Conservation (phyloP, 2,329 filamentous ascomycete species). For the Septoria linicola region DNA sequence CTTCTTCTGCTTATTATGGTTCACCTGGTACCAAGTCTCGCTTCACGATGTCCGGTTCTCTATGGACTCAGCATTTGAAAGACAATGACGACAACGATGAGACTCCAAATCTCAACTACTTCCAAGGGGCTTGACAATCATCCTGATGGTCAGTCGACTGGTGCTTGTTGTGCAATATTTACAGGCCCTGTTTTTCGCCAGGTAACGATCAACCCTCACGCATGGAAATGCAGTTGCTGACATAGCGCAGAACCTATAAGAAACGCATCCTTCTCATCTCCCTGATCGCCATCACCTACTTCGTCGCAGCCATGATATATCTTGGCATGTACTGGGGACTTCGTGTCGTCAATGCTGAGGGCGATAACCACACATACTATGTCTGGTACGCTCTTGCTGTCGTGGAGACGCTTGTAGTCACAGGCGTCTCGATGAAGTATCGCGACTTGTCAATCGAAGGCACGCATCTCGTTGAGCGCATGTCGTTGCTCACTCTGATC, state of each 20-base stretch:
- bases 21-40: slow-evolving; percentile 65
- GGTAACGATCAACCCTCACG: background rate
- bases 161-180: slow-evolving; percentile 42
- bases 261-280: slow-evolving; percentile 35
- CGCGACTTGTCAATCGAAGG: slow-evolving; percentile 41
- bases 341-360: slow-evolving; percentile 6
- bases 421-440: slow-evolving; percentile 36
- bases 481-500: slow-evolving; percentile 43
- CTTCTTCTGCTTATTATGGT: slow-evolving; percentile 59
- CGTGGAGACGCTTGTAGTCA: slow-evolving; percentile 36
- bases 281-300: slow-evolving; percentile 37
- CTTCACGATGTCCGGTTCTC: slow-evolving; percentile 66
- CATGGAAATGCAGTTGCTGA: background rate
- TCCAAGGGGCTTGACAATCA: slow-evolving; percentile 40
- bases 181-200: slow-evolving; percentile 38
- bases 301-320: slow-evolving; percentile 39
- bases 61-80: slow-evolving; percentile 63
- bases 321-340: slow-evolving; percentile 36
- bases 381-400: slow-evolving; percentile 54
- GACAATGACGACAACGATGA: slow-evolving; percentile 41
- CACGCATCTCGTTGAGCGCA: slow-evolving; percentile 41
- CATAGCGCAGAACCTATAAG: slow-evolving; percentile 28
- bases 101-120: slow-evolving; percentile 43
- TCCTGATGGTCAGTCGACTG: slow-evolving; percentile 41
- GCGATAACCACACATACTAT: slow-evolving; percentile 42